Conservation (phyloP, 176 grass and related monocot genomes). For the Hordeum vulgare region DNA sequence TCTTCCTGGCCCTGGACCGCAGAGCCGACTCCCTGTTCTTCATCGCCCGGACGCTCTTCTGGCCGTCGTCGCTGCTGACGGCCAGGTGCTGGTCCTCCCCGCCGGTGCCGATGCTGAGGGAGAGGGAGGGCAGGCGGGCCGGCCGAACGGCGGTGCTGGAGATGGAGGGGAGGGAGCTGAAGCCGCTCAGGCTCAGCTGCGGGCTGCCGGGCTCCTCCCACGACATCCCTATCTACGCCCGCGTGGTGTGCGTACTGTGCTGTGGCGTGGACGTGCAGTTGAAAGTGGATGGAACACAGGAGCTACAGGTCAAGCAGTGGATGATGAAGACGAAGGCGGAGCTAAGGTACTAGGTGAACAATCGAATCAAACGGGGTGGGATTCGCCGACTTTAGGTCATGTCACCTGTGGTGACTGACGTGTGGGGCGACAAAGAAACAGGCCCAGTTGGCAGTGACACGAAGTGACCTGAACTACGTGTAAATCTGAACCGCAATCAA, state of each 20-base stretch:
- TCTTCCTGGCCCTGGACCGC: not conserved
- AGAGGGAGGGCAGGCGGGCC: not conserved
- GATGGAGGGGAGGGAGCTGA: not conserved
- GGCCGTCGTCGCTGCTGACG: not conserved
- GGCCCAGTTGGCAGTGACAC: too few species aligned
- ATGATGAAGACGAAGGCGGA: not conserved
- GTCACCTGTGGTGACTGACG: too few species aligned
- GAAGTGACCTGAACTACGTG: too few species aligned
- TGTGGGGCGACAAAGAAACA: fast-evolving
- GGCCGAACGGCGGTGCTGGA: not conserved
- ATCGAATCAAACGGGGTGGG: not conserved
- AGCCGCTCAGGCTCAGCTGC: not conserved
- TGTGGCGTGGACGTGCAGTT: not conserved
- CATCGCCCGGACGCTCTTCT: not conserved
- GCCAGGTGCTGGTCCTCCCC: not conserved
- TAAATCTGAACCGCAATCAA: not conserved
- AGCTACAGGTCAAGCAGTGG: not conserved
- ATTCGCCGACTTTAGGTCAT: too few species aligned
- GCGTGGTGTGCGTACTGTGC: not conserved
- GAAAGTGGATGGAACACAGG: too few species aligned
- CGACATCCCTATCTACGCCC: not conserved
- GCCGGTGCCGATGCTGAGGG: not conserved
- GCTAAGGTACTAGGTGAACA: not conserved
- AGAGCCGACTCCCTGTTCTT: not conserved
- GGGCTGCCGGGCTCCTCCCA: not conserved